Base-by-base conservation (phyloP, 2,329 filamentous ascomycete genomes). In the Monilinia laxa region DNA sequence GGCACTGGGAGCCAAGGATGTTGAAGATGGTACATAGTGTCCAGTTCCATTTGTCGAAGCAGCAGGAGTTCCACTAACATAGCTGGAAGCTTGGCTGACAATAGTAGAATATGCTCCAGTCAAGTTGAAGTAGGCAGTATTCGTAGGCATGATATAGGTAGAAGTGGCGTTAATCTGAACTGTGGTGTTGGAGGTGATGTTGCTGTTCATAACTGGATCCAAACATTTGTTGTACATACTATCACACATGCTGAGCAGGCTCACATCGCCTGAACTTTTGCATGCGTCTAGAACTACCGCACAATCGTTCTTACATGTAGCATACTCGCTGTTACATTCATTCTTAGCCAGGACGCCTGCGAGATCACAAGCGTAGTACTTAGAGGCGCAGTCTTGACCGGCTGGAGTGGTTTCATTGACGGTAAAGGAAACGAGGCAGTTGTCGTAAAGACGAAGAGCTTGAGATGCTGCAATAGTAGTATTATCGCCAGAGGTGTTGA, bases 341-440 rank as follows among this genome's bases (percentile, higher is more conserved):
- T 64, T 64, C 10, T 40, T 9, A 18, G 45, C 45, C 12, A 35
- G 3, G 20, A 60, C 42, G 9, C 42, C 38, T 2, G 38, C 25
- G 7, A 42, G 38, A 0, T 42, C 40, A 7, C 62, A 64, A 12
- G 51, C 35, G 25, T 57, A 64, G 52, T 64, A 64, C 10, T 64
- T 47, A 4, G 62, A 64, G 10, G 62, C 54, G 62, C 62, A 64
- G 40, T 64, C 62, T 64, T 64, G 23, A 4, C 62, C 62, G 0
- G 62, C 31, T 16, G 62, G 20, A 7, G 42, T 64, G 7, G 62
- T 64, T 0, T 55, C 51, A 25, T 69, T 69, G 45, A n/a, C 28
- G 45, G 65, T 62, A 60, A 68, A 68, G 2, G 67, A 65, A n/a
- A 69, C 65, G 4, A 69, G 67, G 38, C 67, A 69, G 11, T 18